These are phyloP conservation scores for Kwoniella bestiolae DNA, from an alignment of 768 basidiomycete genomes.

Conservation along the genomic window DNA sequence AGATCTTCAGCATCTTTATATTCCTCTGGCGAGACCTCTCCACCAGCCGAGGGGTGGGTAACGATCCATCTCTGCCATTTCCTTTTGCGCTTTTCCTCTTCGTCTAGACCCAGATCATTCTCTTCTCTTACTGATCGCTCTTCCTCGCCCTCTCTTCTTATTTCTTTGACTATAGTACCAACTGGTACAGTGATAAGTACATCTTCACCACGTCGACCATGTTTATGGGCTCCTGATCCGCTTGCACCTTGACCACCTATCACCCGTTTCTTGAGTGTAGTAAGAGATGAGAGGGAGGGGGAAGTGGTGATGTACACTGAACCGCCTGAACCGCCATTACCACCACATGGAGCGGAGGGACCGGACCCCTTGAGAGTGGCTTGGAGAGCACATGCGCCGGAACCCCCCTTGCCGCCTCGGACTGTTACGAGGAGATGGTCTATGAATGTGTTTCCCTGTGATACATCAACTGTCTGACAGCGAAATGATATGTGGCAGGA, in stretches of 20 bases:
- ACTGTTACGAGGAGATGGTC: slow-evolving; percentile 81
- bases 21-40: slow-evolving; percentile 39
- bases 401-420: slow-evolving; percentile 82
- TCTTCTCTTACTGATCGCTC: slow-evolving; percentile 70
- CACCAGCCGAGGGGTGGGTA: slow-evolving; percentile 37
- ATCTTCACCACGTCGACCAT: slow-evolving; percentile 75
- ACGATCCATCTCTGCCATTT: slow-evolving; percentile 43
- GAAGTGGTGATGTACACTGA: slow-evolving; percentile 84
- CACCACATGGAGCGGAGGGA: slow-evolving; percentile 88
- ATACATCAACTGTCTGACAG: no score
- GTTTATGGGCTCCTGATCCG: slow-evolving; percentile 85
- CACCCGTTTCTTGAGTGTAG: slow-evolving; percentile 70
- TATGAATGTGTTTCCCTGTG: slow-evolving; percentile 76
- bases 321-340: slow-evolving; percentile 86
- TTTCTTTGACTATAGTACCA: slow-evolving; percentile 83
- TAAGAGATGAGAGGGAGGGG: slow-evolving; percentile 74
- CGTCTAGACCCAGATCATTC: slow-evolving; percentile 68
- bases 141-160: slow-evolving; percentile 67
- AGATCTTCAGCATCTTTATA: slow-evolving; percentile 41
- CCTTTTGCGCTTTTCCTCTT: slow-evolving; percentile 60
- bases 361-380: slow-evolving; percentile 78
- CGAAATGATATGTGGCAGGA: no score
- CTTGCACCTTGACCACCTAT: slow-evolving; percentile 69
- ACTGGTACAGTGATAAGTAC: slow-evolving; percentile 79
- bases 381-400: slow-evolving; percentile 91